Percentiles rank a stretch among this genome's conserved stretches.
Evolutionary conservation across 2,329 filamentous ascomycete genomes (phyloP).

Genomic region (Fusarium chuoi): DNA sequence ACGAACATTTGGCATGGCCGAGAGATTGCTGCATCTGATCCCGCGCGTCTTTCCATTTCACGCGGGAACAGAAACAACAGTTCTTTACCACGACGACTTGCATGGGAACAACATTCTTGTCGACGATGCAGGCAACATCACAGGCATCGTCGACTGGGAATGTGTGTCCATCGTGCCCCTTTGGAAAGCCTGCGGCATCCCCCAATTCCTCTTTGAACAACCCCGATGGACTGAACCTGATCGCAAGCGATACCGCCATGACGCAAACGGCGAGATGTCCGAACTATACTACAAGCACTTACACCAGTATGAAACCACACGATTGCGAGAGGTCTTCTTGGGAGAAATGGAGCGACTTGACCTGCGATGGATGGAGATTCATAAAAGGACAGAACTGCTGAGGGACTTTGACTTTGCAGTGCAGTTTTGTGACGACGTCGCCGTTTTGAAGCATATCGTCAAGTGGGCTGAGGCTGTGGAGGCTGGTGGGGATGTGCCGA

Average conservation of each 20-base stretch:
- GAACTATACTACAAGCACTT: conserved; percentile 52
- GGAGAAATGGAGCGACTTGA: conserved; percentile 46
- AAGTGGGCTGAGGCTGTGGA: conserved; percentile 3
- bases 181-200: conserved; percentile 50
- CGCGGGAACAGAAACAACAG: conserved; percentile 40
- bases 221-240: conserved; percentile 18
- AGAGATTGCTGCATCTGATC: conserved; percentile 45
- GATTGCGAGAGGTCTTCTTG: conserved; percentile 45
- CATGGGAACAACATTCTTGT: conserved; percentile 53
- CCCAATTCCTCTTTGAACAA: conserved; percentile 48
- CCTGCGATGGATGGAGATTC: conserved; percentile 46
- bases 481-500: not conserved
- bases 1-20: conserved; percentile 33
- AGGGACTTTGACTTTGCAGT: conserved; percentile 27
- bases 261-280: not conserved
- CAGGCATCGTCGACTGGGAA: conserved; percentile 56
- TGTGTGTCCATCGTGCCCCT: conserved; percentile 53
- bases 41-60: conserved; percentile 45
- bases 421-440: conserved; percentile 8
- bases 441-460: not conserved
- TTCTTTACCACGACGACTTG: conserved; percentile 52
- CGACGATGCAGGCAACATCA: conserved; percentile 48
- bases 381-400: not conserved
- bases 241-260: conserved; percentile 37
- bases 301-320: conserved; percentile 53